phyloP scores from a whole-genome alignment of 2,329 filamentous ascomycete species.

The Sclerotinia subarctica region DNA sequence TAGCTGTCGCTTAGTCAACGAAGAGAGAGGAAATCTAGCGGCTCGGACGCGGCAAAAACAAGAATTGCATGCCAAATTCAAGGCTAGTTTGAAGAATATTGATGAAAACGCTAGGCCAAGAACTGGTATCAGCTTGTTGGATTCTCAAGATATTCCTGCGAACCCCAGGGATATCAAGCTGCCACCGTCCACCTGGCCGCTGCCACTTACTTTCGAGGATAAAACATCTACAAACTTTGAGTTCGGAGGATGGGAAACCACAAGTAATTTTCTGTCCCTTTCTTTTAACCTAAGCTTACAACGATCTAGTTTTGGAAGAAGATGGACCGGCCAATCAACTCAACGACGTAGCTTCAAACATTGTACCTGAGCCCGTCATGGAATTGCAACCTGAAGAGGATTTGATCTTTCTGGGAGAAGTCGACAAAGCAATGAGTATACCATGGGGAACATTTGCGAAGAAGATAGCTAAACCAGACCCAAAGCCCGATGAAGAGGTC shows the following conservation, averaged over 20 bases:
- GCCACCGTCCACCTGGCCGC: background rate
- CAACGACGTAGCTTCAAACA: background rate
- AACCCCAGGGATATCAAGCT: background rate
- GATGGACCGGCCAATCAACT: background rate
- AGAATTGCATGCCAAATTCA: slow-evolving; percentile 16
- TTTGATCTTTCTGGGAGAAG: slow-evolving; percentile 22
- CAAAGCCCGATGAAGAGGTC: background rate
- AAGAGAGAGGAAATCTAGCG: slow-evolving; percentile 1
- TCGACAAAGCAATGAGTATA: slow-evolving; percentile 15
- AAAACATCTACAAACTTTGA: background rate
- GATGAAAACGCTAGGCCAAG: background rate
- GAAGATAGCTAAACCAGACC: background rate
- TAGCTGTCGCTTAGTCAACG: slow-evolving; percentile 10
- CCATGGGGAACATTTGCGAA: slow-evolving; percentile 4
- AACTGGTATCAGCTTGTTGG: background rate
- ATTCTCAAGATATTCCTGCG: background rate
- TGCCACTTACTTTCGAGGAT: background rate
- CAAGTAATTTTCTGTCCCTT: background rate
- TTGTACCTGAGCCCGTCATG: background rate
- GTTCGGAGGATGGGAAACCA: slow-evolving; percentile 14
- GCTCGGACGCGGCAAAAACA: slow-evolving; percentile 14
- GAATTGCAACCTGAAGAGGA: slow-evolving; percentile 21
- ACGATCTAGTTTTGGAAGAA: slow-evolving; percentile 10
- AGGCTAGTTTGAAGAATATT: slow-evolving; percentile 11
- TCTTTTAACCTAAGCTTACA: background rate